These are phyloP conservation scores for Ascochyta viciae-villosae DNA, from an alignment of 2,329 filamentous ascomycete species.

Conservation along the genomic window DNA sequence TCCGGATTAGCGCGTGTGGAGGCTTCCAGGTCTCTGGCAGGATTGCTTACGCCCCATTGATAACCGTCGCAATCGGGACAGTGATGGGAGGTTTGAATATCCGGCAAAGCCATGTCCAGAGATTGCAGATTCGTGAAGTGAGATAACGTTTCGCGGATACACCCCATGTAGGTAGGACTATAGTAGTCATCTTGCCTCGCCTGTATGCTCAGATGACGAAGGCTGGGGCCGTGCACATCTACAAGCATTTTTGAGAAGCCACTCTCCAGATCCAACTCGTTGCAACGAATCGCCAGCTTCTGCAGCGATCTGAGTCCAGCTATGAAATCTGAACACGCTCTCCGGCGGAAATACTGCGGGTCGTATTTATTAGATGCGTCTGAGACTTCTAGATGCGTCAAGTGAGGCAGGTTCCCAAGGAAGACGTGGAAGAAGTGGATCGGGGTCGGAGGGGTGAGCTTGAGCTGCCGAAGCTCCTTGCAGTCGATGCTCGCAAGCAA, in stretches of 20 bases:
- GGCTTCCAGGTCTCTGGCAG: no score
- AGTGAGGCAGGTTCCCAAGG: constrained; percentile 1
- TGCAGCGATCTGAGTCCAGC: neutral
- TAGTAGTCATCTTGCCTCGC: neutral
- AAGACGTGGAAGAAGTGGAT: constrained; percentile 19
- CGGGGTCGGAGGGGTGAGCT: constrained; percentile 12
- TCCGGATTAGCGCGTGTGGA: neutral
- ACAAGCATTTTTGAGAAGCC: neutral
- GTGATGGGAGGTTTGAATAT: neutral
- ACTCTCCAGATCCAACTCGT: neutral
- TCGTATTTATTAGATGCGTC: constrained; percentile 6
- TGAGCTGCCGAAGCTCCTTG: constrained; percentile 17
- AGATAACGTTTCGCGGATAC: constrained; percentile 1
- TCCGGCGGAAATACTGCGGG: neutral
- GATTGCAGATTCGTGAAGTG: neutral
- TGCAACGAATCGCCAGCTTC: neutral
- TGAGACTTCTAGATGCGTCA: constrained; percentile 6
- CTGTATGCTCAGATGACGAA: neutral
- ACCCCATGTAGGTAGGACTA: neutral
- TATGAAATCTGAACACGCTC: neutral
- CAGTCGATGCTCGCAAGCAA: constrained; percentile 20
- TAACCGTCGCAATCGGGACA: constrained; percentile 1
- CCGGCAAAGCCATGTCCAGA: constrained; percentile 2
- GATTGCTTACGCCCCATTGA: constrained; percentile 1
- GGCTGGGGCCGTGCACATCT: neutral